Conservation (phyloP, 805 yeast species). For the Kodamaea nitidulidarum region DNA sequence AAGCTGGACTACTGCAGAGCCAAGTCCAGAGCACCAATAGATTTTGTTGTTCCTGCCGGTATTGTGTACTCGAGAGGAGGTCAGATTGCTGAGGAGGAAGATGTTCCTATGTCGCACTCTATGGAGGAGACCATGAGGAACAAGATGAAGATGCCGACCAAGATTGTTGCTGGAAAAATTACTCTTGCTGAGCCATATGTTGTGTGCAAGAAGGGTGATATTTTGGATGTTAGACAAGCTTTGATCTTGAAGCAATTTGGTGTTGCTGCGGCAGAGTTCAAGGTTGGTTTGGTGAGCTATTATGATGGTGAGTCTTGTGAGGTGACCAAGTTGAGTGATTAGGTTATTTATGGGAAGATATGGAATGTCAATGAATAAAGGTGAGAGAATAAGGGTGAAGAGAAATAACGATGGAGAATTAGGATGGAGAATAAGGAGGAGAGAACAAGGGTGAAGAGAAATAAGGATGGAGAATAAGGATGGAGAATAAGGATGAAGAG, state of each 20-base stretch:
- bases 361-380: no score
- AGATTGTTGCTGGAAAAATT: conserved; percentile 85
- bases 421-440: no score
- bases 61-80: conserved; percentile 94
- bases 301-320: conserved; percentile 59
- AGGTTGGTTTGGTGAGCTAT: conserved; percentile 72
- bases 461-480: no score
- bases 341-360: no score
- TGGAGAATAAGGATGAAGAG: no score
- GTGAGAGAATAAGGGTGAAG: no score
- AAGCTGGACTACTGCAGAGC: conserved; percentile 88
- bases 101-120: conserved; percentile 94
- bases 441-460: no score
- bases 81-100: conserved; percentile 82
- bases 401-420: no score
- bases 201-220: conserved; percentile 78
- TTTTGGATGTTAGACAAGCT: conserved; percentile 85
- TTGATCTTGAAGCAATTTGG: conserved; percentile 92
- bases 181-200: conserved; percentile 67
- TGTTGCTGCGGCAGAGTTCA: conserved; percentile 87
- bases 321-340: conserved; percentile 13
- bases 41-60: conserved; percentile 86
- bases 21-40: conserved; percentile 76
- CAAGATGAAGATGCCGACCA: conserved; percentile 86
- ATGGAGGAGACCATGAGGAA: conserved; percentile 90